A percentile compares a stretch with the other conserved stretches of the same genome.
phyloP scores from a whole-genome alignment of 2,329 filamentous ascomycete species.

The Phaeosphaeriaceae sp. region DNA sequence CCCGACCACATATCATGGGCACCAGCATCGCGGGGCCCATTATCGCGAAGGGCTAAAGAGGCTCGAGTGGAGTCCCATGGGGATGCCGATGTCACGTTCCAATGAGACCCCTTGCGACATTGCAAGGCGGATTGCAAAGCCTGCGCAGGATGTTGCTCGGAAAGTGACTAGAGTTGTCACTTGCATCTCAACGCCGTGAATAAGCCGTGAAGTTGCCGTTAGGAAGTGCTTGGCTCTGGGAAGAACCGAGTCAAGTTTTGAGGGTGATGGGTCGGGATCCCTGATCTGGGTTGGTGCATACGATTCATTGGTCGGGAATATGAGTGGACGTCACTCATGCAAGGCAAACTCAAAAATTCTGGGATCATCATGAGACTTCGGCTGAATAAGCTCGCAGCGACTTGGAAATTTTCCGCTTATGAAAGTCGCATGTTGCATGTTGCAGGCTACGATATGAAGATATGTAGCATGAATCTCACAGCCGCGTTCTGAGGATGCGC shows the following conservation, averaged over 20 bases:
- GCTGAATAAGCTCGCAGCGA: background rate
- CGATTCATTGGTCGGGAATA: background rate
- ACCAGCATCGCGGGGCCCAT: background rate
- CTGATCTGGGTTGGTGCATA: background rate
- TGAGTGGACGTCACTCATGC: background rate
- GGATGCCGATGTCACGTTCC: background rate
- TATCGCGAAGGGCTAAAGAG: background rate
- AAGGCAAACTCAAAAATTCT: background rate
- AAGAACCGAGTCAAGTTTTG: background rate
- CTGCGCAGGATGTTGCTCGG: background rate
- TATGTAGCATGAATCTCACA: too few species aligned
- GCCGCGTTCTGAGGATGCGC: too few species aligned
- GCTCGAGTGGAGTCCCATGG: conserved; percentile 2
- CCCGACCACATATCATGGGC: background rate
- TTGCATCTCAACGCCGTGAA: background rate
- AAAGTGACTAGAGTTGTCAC: background rate
- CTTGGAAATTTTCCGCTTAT: background rate
- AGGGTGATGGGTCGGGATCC: background rate
- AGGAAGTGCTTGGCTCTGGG: background rate
- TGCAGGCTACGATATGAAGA: background rate
- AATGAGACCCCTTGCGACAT: background rate
- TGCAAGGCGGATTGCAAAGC: background rate
- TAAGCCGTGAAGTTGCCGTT: background rate
- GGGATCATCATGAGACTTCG: background rate
- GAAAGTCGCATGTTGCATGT: too few species aligned